Percentiles rank a stretch among this genome's conserved stretches.
These are phyloP conservation scores for Blastocystis hominis DNA, from an alignment of 352 stramenopile genomes.

Conservation along the genomic window DNA sequence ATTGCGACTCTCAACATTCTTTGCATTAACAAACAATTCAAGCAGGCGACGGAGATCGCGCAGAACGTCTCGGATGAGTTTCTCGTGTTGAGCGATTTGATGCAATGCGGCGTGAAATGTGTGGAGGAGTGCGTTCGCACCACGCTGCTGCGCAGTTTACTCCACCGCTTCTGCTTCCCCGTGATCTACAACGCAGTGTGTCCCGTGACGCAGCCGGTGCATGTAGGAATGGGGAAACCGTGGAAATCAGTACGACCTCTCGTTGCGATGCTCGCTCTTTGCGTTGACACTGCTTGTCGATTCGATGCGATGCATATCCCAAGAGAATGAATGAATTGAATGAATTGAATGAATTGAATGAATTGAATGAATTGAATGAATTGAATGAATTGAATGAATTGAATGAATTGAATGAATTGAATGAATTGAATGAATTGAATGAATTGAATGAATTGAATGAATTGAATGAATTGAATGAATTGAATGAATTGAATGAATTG, in stretches of 20 bases:
- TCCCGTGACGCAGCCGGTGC: neutral
- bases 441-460: too few relatives aligned
- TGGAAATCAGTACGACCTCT: neutral
- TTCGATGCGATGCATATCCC: neutral
- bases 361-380: too few relatives aligned
- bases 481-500: too few relatives aligned
- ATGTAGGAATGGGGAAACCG: neutral
- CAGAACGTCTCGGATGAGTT: conserved; percentile 42
- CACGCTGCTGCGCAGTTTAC: neutral
- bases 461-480: too few relatives aligned
- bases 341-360: too few relatives aligned
- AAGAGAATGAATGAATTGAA: too few relatives aligned
- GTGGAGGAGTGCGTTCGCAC: neutral
- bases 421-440: too few relatives aligned
- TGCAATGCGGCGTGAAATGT: neutral
- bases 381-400: too few relatives aligned
- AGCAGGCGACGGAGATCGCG: neutral
- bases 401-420: too few relatives aligned
- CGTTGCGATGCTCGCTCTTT: neutral
- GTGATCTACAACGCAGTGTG: neutral
- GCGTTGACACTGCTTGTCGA: neutral
- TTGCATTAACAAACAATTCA: neutral
- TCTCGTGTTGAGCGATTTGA: conserved; percentile 10
- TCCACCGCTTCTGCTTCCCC: conserved; percentile 32
- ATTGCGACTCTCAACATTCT: neutral